Evolutionary conservation across 2,329 filamentous ascomycete species (phyloP), one percentile per base, ranked within the genome.

Genomic region (Calonectria hongkongensis): DNA sequence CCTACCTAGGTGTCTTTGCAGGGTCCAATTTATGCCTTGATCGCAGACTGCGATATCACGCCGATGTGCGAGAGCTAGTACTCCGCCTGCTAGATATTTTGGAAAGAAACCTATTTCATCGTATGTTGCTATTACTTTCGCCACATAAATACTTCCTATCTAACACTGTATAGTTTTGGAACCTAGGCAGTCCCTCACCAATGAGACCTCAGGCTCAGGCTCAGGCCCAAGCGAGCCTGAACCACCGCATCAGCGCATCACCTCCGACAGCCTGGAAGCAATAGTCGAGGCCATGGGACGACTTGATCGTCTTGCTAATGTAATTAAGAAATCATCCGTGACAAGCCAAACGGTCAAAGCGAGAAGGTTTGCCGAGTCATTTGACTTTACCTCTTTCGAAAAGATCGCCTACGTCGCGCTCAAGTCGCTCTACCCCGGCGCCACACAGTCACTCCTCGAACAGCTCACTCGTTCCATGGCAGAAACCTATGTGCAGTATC

Each of bases 1-100:
- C 64, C 3, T 66, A 56, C 6, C 18, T 66, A 2, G 64, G 64
- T 15, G 64, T 66, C 10, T 66, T 66, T 66, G 48, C 64, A n/a
- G 64, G 48, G 2, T 18, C 21, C 16, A 66, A 66, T 16, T 18
- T 66, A 16, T 66, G 64, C 27, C 48, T 66, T n/a, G 64, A 66
- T n/a, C 30, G 64, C 15, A 36, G 64, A 21, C 47, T 66, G 51
- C 47, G 64, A 8, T 16, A 66, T 27, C 64, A 56, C 45, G 21
- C 48, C 7, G 64, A 66, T 36, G 25, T 66, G 16, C 64, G 48
- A 41, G 64, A 66, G 30, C 64, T 41, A n/a, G 50, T 66, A 4
- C 48, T 66, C 21, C 64, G 64, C 16, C 3, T 66, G 28, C 16
- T 66, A n/a, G 48, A 66, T 30, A 39, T 54, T 8, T 28, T 66